These are phyloP conservation scores for Colletotrichum endophyticum DNA, from an alignment of 2,329 filamentous ascomycete species.

Conservation along the genomic window DNA sequence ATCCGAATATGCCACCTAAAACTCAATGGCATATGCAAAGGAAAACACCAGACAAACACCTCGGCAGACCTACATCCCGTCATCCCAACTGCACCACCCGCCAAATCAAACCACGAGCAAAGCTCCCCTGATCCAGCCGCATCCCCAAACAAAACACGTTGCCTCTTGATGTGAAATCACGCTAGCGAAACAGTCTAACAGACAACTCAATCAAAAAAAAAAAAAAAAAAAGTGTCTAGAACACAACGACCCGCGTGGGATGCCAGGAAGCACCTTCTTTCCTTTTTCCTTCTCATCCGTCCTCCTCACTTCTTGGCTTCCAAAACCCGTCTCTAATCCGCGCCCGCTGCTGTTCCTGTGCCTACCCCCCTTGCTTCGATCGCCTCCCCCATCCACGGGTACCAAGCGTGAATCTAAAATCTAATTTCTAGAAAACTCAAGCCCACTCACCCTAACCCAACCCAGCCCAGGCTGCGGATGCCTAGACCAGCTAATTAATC, in stretches of 20 bases:
- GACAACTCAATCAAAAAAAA: neutral
- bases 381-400: too few species aligned
- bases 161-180: neutral
- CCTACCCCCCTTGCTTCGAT: neutral
- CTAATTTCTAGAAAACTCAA: neutral
- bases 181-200: neutral
- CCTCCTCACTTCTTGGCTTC: neutral
- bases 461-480: neutral
- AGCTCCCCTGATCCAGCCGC: neutral
- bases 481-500: neutral
- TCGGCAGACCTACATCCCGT: neutral
- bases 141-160: neutral
- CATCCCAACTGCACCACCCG: neutral
- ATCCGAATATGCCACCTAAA: neutral
- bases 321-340: neutral
- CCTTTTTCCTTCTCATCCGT: neutral
- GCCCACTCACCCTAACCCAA: neutral
- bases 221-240: neutral
- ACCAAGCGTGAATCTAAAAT: neutral
- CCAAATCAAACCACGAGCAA: neutral
- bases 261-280: neutral
- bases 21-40: neutral
- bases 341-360: neutral
- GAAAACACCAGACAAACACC: neutral
- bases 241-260: neutral